phyloP scores from a whole-genome alignment of 257 asterid genomes.

The Asclepias syriaca region DNA sequence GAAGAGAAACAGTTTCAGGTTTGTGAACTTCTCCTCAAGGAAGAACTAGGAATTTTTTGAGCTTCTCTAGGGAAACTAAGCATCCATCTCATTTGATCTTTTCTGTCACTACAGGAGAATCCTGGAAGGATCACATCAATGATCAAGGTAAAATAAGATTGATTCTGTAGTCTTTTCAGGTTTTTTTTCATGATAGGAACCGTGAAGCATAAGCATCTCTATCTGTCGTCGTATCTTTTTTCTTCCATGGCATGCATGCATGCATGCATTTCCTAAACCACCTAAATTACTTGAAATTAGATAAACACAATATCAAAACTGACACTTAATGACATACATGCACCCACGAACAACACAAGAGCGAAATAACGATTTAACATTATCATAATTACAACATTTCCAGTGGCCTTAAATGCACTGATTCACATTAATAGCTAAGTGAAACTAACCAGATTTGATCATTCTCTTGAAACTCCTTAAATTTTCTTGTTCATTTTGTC shows the following conservation, averaged over 20 bases:
- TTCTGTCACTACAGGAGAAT: slow-evolving; percentile 41
- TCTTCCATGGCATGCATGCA: too few species aligned
- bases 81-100: slow-evolving; percentile 8
- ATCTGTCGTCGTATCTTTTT: background rate
- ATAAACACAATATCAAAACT: background rate
- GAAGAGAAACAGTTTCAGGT: slow-evolving; percentile 72
- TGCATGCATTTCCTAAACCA: background rate
- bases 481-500: background rate
- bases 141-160: slow-evolving; percentile 48
- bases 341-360: background rate
- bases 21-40: slow-evolving; percentile 11
- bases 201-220: background rate
- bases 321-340: background rate
- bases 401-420: background rate
- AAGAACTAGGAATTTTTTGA: background rate
- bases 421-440: background rate
- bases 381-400: background rate
- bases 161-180: slow-evolving; percentile 1
- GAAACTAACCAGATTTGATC: background rate
- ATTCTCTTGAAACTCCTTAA: background rate
- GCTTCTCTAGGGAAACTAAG: slow-evolving; percentile 4
- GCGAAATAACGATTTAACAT: background rate
- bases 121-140: slow-evolving; percentile 77
- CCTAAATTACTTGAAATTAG: background rate
- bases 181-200: background rate